phyloP scores from a whole-genome alignment of 2,329 filamentous ascomycete species.

The Pochonia chlamydosporia region DNA sequence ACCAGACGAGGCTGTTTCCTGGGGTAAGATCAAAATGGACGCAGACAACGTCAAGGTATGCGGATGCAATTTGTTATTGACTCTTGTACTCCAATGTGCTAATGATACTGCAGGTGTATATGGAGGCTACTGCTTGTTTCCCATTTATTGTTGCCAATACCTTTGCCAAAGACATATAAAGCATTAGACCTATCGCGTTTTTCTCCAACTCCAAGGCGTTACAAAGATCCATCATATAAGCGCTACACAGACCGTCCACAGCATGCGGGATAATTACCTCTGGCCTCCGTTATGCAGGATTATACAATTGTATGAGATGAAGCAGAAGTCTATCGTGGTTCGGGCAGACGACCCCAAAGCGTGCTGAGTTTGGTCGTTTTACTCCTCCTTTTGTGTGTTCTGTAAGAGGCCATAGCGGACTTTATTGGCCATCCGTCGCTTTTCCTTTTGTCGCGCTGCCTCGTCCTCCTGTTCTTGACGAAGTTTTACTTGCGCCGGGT shows the following conservation, averaged over 20 bases:
- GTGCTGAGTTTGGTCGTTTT: too few relatives aligned
- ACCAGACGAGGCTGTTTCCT: constrained; percentile 94
- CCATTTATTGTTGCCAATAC: constrained; percentile 63
- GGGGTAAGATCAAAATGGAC: constrained; percentile 93
- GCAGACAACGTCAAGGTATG: constrained; percentile 84
- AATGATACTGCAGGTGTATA: constrained; percentile 44
- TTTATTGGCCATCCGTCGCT: constrained; percentile 17
- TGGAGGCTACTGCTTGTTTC: constrained; percentile 60
- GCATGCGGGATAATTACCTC: too few relatives aligned
- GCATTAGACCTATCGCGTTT: constrained; percentile 2
- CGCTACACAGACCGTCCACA: too few relatives aligned
- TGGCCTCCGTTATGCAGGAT: too few relatives aligned
- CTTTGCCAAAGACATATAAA: constrained; percentile 49
- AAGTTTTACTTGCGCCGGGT: constrained; percentile 10
- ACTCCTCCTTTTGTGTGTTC: constrained; percentile 12
- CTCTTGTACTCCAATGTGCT: not conserved
- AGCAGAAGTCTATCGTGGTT: too few relatives aligned
- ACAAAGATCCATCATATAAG: too few relatives aligned
- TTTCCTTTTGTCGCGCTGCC: constrained; percentile 11
- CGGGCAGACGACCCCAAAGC: too few relatives aligned
- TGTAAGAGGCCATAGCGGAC: constrained; percentile 16
- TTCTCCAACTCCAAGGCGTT: not conserved
- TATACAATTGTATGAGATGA: too few relatives aligned
- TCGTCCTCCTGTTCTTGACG: constrained; percentile 13
- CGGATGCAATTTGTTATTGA: not conserved